phyloP scores from a whole-genome alignment of 345 rosid species.

The Hibiscus mutabilis region DNA sequence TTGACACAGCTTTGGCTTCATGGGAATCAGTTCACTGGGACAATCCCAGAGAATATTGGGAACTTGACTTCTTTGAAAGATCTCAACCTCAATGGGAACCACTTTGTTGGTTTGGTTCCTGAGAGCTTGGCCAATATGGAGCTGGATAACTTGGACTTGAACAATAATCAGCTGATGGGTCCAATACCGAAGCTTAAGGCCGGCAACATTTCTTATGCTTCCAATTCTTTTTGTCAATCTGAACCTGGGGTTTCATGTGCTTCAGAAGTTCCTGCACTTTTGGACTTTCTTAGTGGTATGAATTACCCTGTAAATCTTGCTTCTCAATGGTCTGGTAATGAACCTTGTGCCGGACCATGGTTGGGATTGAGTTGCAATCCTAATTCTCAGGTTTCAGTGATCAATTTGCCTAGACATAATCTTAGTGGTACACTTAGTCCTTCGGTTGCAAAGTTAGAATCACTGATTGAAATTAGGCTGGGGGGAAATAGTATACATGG shows the following conservation, averaged over 20 bases:
- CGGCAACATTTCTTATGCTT: conserved; percentile 23
- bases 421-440: conserved; percentile 65
- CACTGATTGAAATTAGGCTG: conserved; percentile 41
- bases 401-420: conserved; percentile 38
- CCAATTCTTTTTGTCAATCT: conserved; percentile 53
- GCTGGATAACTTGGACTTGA: conserved; percentile 45
- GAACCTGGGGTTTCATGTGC: conserved; percentile 40
- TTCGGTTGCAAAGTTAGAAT: conserved; percentile 40
- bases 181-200: conserved; percentile 55
- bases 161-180: conserved; percentile 68
- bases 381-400: conserved; percentile 23
- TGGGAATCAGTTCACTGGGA: conserved; percentile 64
- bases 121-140: conserved; percentile 40
- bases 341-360: conserved; percentile 55
- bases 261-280: conserved; percentile 50
- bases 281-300: conserved; percentile 51
- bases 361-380: conserved; percentile 39
- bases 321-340: conserved; percentile 54
- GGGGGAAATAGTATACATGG: conserved; percentile 44
- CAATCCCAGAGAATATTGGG: conserved; percentile 54
- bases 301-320: conserved; percentile 52
- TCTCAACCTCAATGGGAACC: conserved; percentile 53
- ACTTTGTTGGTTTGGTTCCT: conserved; percentile 59
- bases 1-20: conserved; percentile 63
- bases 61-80: conserved; percentile 43